Base-by-base conservation (phyloP, 2,329 filamentous ascomycete species). In the Trichoderma atroviride region DNA sequence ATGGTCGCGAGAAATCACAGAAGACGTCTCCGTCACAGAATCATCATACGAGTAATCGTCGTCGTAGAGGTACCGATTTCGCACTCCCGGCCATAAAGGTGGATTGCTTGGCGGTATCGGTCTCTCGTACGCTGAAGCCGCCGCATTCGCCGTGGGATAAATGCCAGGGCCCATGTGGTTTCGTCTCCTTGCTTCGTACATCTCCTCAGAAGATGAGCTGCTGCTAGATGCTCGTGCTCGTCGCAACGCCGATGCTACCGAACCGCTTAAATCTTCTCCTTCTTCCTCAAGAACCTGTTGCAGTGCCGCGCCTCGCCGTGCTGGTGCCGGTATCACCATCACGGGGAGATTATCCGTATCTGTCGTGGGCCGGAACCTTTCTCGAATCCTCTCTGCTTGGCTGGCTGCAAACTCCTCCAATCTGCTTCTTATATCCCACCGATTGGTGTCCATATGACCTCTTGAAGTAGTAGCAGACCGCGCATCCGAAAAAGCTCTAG, bases 401-500 rank as follows among this genome's bases (percentile, higher is more conserved):
- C 82, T 84, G 1, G 82, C 86, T 0, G 88, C 87, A 73, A 90
- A 90, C 59, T 89, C 85, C 70, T 91, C 88, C 1, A 90, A 75
- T 16, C 87, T 83, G 11, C 81, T 81, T 40, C 83, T 83, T 11
- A 90, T 73, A 74, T 89, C 87, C 88, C 88, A 90, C 9, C 65
- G 79, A 29, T 75, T 74, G 19, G 74, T 68, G 22, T 73, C 74
- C 11, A 74, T 74, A 14, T 71, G 73, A 3, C 64, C 59, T 57
- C 55, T 68, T 24, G 61, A 62, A 59, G 55, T 70, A 29, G 31
- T 19, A 2, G 61, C 40, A 11, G 55, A 69, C 11, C 52, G 70
- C 19, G 60, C 22, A 24, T 72, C 70, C 19, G 68, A 52, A 31
- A 22, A 31, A 6, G 19, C 22, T 16, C 63, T 37, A 1, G 63